Evolutionary conservation across 2,329 filamentous ascomycete species (phyloP).

Genomic region (Diplodia corticola): DNA sequence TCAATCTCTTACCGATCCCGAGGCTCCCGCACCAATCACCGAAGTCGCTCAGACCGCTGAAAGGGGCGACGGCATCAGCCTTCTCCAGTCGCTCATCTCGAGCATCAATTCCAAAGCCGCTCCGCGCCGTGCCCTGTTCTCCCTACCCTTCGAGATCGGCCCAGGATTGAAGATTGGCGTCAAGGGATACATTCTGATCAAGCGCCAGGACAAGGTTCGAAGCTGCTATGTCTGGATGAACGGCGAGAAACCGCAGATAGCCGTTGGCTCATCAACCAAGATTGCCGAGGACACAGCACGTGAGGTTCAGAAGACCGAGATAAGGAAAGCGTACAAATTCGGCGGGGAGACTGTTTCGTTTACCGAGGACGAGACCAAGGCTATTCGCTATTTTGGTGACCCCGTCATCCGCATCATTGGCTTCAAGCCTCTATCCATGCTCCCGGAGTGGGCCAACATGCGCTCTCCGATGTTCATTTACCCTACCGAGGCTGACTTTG

Average conservation of each 20-base stretch:
- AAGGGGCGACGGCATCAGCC: constrained; percentile 71
- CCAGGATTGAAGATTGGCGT: constrained; percentile 84
- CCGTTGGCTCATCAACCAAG: constrained; percentile 68
- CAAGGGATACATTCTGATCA: constrained; percentile 88
- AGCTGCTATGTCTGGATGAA: constrained; percentile 87
- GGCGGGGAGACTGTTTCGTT: constrained; percentile 89
- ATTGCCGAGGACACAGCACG: constrained; percentile 76
- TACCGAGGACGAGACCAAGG: constrained; percentile 76
- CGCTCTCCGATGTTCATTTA: constrained; percentile 92
- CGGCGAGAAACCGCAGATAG: constrained; percentile 83
- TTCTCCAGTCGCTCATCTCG: constrained; percentile 77
- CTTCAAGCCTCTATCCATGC: constrained; percentile 76
- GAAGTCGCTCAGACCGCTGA: constrained; percentile 62
- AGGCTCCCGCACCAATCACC: constrained; percentile 58
- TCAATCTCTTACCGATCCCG: constrained; percentile 64
- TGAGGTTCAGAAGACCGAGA: constrained; percentile 75
- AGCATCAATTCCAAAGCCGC: constrained; percentile 90
- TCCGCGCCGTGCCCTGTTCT: constrained; percentile 82
- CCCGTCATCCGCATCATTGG: constrained; percentile 86
- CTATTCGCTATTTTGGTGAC: constrained; percentile 76
- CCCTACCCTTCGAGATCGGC: constrained; percentile 82
- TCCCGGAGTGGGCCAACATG: constrained; percentile 81
- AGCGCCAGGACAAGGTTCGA: constrained; percentile 76
- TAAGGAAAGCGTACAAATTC: constrained; percentile 94
- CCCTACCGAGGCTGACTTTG: constrained; percentile 83